phyloP scores from a whole-genome alignment of 306 rosid species.

The Ammopiptanthus mongolicus region DNA sequence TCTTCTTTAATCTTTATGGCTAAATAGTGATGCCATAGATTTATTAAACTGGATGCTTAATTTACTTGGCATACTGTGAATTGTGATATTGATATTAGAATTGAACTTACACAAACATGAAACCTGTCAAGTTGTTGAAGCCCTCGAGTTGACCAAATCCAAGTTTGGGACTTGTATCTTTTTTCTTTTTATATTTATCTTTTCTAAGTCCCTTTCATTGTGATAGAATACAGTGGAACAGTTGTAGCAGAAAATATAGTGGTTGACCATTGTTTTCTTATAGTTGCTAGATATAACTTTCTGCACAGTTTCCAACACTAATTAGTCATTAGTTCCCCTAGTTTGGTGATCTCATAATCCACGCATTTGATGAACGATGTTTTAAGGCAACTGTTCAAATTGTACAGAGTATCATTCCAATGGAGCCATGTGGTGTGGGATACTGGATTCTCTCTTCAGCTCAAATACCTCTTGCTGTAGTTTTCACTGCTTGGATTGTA shows the following conservation, averaged over 20 bases:
- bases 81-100: background rate
- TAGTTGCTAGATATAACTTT: background rate
- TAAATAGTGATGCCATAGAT: background rate
- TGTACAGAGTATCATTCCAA: constrained; percentile 55
- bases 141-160: background rate
- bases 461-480: constrained; percentile 66
- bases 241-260: background rate
- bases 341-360: background rate
- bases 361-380: background rate
- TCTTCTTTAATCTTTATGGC: background rate
- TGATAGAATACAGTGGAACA: background rate
- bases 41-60: background rate
- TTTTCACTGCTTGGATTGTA: constrained; percentile 63
- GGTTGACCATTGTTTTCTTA: background rate
- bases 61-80: background rate
- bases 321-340: background rate
- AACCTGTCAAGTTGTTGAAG: background rate
- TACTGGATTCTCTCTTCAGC: constrained; percentile 63
- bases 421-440: constrained; percentile 68
- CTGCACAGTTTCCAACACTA: background rate
- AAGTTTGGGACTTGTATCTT: background rate
- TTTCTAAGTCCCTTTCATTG: background rate
- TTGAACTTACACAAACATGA: background rate
- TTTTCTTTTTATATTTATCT: background rate
- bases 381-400: background rate